phyloP scores from a whole-genome alignment of 257 asterid genomes.

The Nicotiana paniculata region DNA sequence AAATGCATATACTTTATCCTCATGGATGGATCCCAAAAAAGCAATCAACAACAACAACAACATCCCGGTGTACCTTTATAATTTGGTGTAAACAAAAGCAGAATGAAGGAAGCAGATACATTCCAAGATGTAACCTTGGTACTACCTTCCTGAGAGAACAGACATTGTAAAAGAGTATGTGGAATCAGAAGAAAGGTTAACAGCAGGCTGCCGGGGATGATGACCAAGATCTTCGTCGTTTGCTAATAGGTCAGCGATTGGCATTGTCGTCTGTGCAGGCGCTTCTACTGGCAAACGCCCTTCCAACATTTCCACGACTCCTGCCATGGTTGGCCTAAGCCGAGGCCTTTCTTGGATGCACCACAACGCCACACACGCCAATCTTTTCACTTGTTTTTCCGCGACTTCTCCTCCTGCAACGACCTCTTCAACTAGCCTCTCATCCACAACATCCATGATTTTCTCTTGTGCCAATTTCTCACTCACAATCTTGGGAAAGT shows the following conservation, averaged over 20 bases:
- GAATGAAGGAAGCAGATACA: background rate
- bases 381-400: conserved; percentile 37
- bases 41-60: background rate
- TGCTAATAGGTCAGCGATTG: conserved; percentile 39
- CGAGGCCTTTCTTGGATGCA: conserved; percentile 69
- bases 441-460: conserved; percentile 57
- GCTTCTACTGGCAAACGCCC: conserved; percentile 45
- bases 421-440: conserved; percentile 22
- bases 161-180: conserved; percentile 39
- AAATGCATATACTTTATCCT: background rate
- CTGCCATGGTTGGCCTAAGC: conserved; percentile 60
- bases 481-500: conserved; percentile 45
- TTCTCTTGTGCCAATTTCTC: conserved; percentile 58
- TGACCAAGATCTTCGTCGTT: conserved; percentile 19
- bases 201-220: conserved; percentile 12
- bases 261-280: conserved; percentile 48
- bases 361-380: conserved; percentile 58
- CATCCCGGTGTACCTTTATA: background rate
- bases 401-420: conserved; percentile 23
- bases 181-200: conserved; percentile 24
- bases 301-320: conserved; percentile 78
- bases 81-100: background rate
- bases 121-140: background rate
- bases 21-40: background rate
- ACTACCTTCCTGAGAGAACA: conserved; percentile 36